Evolutionary conservation across 75 land plant genomes (phyloP), one percentile per base, ranked within the genome.

Genomic region (Pseudotsuga menziesii): DNA sequence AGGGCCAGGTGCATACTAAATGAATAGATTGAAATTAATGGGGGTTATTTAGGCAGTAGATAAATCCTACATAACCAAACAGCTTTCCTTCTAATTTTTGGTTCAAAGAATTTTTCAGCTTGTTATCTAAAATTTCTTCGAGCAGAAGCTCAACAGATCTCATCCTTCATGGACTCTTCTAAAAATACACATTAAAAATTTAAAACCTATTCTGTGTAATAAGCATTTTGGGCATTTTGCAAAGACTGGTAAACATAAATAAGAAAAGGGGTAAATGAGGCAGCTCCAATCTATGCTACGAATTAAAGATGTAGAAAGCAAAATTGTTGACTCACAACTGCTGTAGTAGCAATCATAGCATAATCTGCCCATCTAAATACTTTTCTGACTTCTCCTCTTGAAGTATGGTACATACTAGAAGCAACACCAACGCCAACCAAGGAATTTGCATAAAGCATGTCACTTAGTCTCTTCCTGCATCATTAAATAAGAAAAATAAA

Each of bases 381-480:
- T 77, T 87, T 86, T 64, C 97, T 89, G 16, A 78, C 67, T 76
- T 82, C 85, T 62, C 98, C 98, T 79, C 89, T 88, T 12, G 98
- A 96, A 74, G 89, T 77, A 78, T 96, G 98, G 78, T 93, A 96
- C 56, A 96, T 79, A 80, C 81, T 84, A 52, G 98, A 96, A 73
- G 98, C 91, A 79, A 96, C 83, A 55, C 98, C 98, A 57, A 96
- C 98, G 52, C 97, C 98, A 84, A 96, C 82, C 58, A 96, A 76
- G 16, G 98, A 96, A 83, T 93, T 89, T 32, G 98, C 94, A 83
- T 96, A 96, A 27, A 96, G 11, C 32, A 75, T 84, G 22, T 66
- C 74, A 60, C 85, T 83, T 62, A 90, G 55, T 74, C 82, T 91
- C 70, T 87, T 91, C 88, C 98, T 96, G 91, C 71, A 78, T 13